phyloP scores from a whole-genome alignment of 2,329 filamentous ascomycete species.

The Trichoderma breve region DNA sequence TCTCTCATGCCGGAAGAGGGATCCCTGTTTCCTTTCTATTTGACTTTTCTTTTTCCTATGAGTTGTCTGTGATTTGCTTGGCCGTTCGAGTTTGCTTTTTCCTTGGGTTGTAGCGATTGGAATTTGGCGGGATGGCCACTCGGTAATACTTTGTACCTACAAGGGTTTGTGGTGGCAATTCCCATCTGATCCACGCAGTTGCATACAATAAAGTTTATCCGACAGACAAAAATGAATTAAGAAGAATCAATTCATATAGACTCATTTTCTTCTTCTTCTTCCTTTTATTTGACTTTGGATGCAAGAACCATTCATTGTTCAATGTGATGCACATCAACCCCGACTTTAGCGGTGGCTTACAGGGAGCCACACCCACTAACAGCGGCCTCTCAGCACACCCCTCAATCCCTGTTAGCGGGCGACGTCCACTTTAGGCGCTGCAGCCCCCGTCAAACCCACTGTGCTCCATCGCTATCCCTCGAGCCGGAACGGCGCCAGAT shows the following conservation, averaged over 20 bases:
- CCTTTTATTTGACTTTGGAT: neutral
- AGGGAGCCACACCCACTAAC: constrained; percentile 15
- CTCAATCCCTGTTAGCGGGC: constrained; percentile 18
- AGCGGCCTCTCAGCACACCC: neutral
- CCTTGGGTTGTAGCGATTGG: neutral
- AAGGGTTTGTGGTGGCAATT: neutral
- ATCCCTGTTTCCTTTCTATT: constrained; percentile 23
- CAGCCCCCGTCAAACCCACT: neutral
- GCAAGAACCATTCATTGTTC: neutral
- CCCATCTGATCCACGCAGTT: neutral
- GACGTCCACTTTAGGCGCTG: constrained; percentile 18
- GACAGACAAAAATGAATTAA: neutral
- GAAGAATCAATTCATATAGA: neutral
- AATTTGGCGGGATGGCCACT: neutral
- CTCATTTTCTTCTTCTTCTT: neutral
- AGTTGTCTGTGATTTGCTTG: neutral
- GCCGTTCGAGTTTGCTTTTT: neutral
- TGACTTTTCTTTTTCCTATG: neutral
- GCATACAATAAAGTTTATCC: neutral
- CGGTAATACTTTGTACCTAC: neutral
- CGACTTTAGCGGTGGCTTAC: constrained; percentile 14
- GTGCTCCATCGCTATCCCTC: constrained; percentile 4
- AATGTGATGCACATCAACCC: neutral
- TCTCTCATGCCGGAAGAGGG: constrained; percentile 11
- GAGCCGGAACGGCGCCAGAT: constrained; percentile 24